Evolutionary conservation across 2,329 filamentous ascomycete species (phyloP).

Genomic region (Curvularia eragrostidis): DNA sequence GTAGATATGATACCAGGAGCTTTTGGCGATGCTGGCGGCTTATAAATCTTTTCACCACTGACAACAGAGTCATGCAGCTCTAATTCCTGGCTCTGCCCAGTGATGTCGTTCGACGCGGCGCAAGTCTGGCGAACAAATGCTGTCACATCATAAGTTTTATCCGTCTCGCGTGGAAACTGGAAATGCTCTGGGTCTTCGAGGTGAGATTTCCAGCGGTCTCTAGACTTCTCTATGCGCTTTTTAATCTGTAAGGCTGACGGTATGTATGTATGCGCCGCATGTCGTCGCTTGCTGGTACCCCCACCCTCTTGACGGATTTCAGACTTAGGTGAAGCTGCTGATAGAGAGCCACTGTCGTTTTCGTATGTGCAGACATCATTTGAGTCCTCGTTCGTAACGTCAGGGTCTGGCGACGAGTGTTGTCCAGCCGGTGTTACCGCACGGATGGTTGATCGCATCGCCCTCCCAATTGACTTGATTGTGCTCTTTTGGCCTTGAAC

Average conservation of each 20-base stretch:
- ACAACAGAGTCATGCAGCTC: too few relatives aligned
- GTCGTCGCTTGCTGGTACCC: not conserved
- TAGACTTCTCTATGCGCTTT: conserved; percentile 47
- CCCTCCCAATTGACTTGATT: conserved; percentile 36
- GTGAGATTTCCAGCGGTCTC: conserved; percentile 52
- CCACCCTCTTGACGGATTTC: conserved; percentile 1
- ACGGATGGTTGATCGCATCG: conserved; percentile 47
- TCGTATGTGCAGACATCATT: conserved; percentile 17
- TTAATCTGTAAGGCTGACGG: conserved; percentile 52
- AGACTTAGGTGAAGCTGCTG: conserved; percentile 5
- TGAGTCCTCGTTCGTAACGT: conserved; percentile 12
- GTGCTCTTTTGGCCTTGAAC: conserved; percentile 36
- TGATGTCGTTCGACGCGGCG: not conserved
- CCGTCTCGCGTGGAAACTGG: conserved; percentile 38
- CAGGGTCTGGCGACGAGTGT: conserved; percentile 13
- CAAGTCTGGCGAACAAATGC: conserved; percentile 10
- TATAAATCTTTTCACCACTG: not conserved
- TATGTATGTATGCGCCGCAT: conserved; percentile 14
- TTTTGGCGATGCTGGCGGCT: conserved; percentile 3
- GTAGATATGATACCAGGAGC: conserved; percentile 20
- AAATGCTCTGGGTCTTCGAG: conserved; percentile 46
- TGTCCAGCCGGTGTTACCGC: conserved; percentile 44
- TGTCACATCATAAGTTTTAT: conserved; percentile 27
- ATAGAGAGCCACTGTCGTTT: conserved; percentile 16
- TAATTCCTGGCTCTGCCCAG: not conserved